phyloP scores from a whole-genome alignment of 2,329 filamentous ascomycete genomes.

The Chalaropsis thielavioides region DNA sequence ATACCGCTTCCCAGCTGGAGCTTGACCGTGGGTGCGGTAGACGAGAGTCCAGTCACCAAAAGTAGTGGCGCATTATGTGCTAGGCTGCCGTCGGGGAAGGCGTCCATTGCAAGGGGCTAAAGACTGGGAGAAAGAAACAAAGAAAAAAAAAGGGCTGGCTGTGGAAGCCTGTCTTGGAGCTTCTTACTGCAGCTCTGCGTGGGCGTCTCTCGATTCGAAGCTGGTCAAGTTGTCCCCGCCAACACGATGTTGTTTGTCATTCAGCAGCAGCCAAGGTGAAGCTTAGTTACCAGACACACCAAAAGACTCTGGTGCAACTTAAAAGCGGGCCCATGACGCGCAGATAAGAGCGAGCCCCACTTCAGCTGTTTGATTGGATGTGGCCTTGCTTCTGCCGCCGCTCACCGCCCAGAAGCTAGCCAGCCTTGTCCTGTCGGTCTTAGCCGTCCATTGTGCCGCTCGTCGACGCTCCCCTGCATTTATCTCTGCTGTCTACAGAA shows the following conservation, averaged over 20 bases:
- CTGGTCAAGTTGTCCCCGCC: slow-evolving; percentile 6
- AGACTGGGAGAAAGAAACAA: not conserved
- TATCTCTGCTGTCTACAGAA: not conserved
- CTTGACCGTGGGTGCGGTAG: not conserved
- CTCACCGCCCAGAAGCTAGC: slow-evolving; percentile 10
- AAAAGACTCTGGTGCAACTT: not conserved
- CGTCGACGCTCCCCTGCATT: not conserved
- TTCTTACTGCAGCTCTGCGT: not conserved
- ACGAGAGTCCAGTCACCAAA: slow-evolving; percentile 59
- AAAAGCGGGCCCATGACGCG: slow-evolving; percentile 13
- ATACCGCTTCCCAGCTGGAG: slow-evolving; percentile 7
- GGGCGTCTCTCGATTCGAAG: not conserved
- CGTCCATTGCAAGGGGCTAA: slow-evolving; percentile 46
- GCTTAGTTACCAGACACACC: not conserved
- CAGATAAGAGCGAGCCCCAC: slow-evolving; percentile 9
- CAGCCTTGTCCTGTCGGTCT: not conserved
- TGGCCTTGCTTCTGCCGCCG: slow-evolving; percentile 9
- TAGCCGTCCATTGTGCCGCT: not conserved
- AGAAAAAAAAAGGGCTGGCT: too few species aligned
- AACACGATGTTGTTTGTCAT: slow-evolving; percentile 7
- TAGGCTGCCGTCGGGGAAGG: slow-evolving; percentile 64
- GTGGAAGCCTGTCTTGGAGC: not conserved
- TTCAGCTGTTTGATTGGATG: slow-evolving; percentile 4
- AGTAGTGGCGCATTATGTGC: slow-evolving; percentile 77
- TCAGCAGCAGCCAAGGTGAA: not conserved